Base-by-base conservation (phyloP, 441 rosid genomes). In the Melastoma candidum region DNA sequence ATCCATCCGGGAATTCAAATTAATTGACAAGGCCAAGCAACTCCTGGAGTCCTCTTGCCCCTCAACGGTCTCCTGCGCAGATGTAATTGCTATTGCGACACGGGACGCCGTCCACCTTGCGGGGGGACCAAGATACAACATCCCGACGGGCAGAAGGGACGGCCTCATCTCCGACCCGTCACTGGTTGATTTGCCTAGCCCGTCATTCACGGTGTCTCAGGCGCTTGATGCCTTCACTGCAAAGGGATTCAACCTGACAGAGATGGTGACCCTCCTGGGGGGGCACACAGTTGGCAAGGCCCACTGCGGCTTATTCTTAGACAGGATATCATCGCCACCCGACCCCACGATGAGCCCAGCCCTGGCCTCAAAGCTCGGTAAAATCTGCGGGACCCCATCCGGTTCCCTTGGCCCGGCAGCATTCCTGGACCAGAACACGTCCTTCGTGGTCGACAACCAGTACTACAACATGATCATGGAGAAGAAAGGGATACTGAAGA, bases 201-300 rank as follows among this genome's bases (percentile, higher is more conserved):
- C 88, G 14, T 26, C 67, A 2, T 26, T 57, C 1, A 57, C 74
- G 1, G 77, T 81, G 7, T 22, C 77, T 0, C 54, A 71, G 58
- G 84, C 86, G 0, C 44, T 70, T 10, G 47, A 69, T 46, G 1
- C 65, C 49, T 83, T 85, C 69, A 60, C 44, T 0, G 10, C 49
- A 1, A 77, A 71, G 56, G 74, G 85, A 4, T 24, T 83, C 48
- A 71, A 68, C 10, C 29, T 74, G 0, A 59, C 56, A n/a, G 88
- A 85, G 2, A 85, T 83, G 75, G 80, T 76, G 9, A 69, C 79
- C 56, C 88, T 85, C 36, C 49, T 85, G 50, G 95, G 95, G 22
- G 87, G 74, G 22, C 95, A 85, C 65, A 78, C 90, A 0, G 73
- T 83, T 51, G 90, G 88, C 45, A 51, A 63, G 11, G 80, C 76